These are phyloP conservation scores for Elasticomyces elasticus DNA, from an alignment of 495 filamentous ascomycete genomes.

Conservation along the genomic window DNA sequence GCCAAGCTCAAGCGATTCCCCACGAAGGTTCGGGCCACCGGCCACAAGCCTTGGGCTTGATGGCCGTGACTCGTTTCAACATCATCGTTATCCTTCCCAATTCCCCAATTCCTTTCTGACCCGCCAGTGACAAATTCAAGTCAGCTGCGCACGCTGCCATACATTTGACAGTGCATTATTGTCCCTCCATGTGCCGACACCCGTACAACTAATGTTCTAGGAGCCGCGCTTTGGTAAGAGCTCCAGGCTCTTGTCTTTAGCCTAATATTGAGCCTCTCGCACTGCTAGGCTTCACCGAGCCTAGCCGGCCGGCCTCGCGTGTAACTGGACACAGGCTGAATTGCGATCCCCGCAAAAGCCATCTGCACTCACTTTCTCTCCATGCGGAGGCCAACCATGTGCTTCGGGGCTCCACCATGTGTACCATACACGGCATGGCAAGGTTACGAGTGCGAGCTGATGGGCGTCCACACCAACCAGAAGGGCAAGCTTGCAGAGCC, in stretches of 20 bases:
- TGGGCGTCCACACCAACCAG: not conserved
- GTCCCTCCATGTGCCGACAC: too few relatives aligned
- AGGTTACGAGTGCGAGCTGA: not conserved
- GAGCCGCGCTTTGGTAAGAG: too few relatives aligned
- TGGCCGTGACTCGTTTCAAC: too few relatives aligned
- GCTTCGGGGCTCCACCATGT: not conserved
- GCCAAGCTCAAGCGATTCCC: too few relatives aligned
- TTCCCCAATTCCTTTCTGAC: too few relatives aligned
- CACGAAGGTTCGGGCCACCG: too few relatives aligned
- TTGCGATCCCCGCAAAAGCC: not conserved
- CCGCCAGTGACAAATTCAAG: too few relatives aligned
- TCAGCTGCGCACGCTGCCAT: too few relatives aligned
- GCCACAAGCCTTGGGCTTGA: too few relatives aligned
- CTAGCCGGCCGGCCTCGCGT: not conserved
- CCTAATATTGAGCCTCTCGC: not conserved
- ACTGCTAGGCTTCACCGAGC: not conserved
- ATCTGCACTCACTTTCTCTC: not conserved
- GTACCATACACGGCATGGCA: not conserved
- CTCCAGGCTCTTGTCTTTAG: slow-evolving; percentile 34
- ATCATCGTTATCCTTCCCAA: too few relatives aligned
- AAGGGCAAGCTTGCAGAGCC: not conserved
- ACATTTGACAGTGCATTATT: too few relatives aligned
- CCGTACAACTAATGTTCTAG: too few relatives aligned
- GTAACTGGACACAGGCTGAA: not conserved
- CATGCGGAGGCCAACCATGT: not conserved